phyloP scores from a whole-genome alignment of 2,329 filamentous ascomycete species.

The Falciphora oryzae region DNA sequence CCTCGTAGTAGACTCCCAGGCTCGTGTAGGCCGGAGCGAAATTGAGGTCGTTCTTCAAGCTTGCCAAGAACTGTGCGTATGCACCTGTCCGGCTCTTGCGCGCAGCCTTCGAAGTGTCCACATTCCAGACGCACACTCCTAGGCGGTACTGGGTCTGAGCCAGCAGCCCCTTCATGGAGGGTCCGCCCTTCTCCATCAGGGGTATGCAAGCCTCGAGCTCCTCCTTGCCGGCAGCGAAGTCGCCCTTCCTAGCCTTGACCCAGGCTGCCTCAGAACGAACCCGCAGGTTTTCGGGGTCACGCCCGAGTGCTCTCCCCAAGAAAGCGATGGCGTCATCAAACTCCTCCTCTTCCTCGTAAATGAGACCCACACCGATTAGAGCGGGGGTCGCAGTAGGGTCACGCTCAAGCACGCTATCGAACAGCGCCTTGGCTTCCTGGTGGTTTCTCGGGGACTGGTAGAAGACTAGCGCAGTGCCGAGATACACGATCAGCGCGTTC shows the following conservation, averaged over 20 bases:
- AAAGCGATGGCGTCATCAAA: constrained; percentile 78
- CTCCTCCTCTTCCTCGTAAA: constrained; percentile 90
- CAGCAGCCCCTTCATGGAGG: constrained; percentile 62
- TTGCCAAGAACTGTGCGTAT: constrained; percentile 75
- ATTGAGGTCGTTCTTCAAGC: constrained; percentile 80
- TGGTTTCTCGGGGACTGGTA: constrained; percentile 89
- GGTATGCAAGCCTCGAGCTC: constrained; percentile 67
- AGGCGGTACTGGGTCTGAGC: constrained; percentile 83
- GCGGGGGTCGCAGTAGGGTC: constrained; percentile 74
- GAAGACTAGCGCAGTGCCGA: constrained; percentile 84
- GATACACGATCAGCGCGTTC: constrained; percentile 68
- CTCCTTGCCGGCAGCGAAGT: constrained; percentile 60
- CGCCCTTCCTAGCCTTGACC: constrained; percentile 79
- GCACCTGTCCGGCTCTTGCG: constrained; percentile 76
- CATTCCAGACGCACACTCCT: constrained; percentile 80
- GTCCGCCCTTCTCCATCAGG: constrained; percentile 54
- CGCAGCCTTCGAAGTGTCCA: constrained; percentile 66
- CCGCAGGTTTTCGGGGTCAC: constrained; percentile 68
- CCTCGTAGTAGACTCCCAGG: constrained; percentile 83
- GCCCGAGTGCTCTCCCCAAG: constrained; percentile 65
- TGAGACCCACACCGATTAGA: constrained; percentile 82
- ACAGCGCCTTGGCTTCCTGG: constrained; percentile 77
- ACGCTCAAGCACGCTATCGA: constrained; percentile 71
- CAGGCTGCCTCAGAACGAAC: constrained; percentile 86
- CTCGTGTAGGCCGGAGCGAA: constrained; percentile 88